Conservation (phyloP, 768 basidiomycete species). For the Leccinum longicurvipes region DNA sequence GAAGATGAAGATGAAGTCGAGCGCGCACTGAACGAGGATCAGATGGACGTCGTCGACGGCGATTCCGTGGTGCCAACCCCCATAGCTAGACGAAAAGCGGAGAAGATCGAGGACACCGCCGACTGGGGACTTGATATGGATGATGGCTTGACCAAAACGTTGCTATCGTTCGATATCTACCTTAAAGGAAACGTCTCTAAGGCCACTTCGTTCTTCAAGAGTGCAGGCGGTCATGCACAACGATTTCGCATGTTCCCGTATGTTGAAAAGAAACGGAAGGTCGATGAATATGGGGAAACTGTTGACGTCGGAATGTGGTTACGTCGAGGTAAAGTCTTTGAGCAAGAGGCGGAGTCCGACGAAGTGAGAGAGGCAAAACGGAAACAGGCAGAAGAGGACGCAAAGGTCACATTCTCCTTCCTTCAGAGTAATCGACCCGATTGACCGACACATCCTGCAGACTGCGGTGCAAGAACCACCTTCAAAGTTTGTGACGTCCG, state of each 20-base stretch:
- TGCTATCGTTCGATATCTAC: conserved; percentile 93
- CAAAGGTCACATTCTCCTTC: conserved; percentile 45
- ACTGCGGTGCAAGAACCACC: conserved; percentile 80
- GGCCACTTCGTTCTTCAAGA: conserved; percentile 85
- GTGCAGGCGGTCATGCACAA: conserved; percentile 61
- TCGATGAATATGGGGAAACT: conserved; percentile 95
- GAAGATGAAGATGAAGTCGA: conserved; percentile 57
- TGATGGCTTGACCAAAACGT: conserved; percentile 67
- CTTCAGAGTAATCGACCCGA: neutral
- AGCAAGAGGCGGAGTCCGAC: conserved; percentile 84
- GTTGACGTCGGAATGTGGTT: conserved; percentile 97
- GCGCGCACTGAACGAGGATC: conserved; percentile 49
- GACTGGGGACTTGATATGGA: conserved; percentile 78
- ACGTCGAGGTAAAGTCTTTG: conserved; percentile 84
- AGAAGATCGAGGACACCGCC: conserved; percentile 47
- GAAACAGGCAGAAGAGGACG: conserved; percentile 68
- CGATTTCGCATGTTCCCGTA: conserved; percentile 98
- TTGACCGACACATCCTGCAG: conserved; percentile 36
- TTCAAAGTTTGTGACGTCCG: conserved; percentile 81
- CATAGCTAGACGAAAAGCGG: conserved; percentile 40
- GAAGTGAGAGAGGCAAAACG: conserved; percentile 72
- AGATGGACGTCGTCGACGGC: conserved; percentile 43
- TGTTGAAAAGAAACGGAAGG: conserved; percentile 85
- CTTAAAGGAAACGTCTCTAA: conserved; percentile 94
- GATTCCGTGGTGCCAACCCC: conserved; percentile 21